Conservation (phyloP, 306 rosid genomes). For the Vigna reflexopilosa region DNA sequence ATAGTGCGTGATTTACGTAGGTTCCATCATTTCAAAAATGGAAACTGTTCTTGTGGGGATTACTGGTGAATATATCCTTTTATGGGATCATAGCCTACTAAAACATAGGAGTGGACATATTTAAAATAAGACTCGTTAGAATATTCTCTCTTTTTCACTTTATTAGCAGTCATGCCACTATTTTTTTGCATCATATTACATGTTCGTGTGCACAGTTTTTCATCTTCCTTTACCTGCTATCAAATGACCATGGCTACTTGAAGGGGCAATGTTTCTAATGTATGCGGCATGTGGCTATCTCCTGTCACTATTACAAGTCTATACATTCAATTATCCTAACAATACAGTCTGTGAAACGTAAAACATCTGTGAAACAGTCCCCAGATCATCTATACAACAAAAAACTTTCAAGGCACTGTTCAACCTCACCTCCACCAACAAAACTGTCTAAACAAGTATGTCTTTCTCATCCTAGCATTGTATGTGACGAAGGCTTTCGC, state of each 20-base stretch:
- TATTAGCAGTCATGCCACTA: background rate
- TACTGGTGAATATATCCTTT: constrained; percentile 65
- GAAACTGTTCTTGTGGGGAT: constrained; percentile 86
- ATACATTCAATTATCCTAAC: constrained; percentile 46
- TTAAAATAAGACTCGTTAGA: background rate
- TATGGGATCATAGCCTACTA: background rate
- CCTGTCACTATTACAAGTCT: constrained; percentile 42
- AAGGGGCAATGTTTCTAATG: background rate
- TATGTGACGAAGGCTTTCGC: constrained; percentile 82
- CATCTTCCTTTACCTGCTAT: constrained; percentile 27
- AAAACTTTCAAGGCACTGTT: constrained; percentile 28
- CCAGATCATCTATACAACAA: constrained; percentile 49
- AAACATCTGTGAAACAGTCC: constrained; percentile 30
- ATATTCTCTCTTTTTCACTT: background rate
- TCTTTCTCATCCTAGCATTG: constrained; percentile 69
- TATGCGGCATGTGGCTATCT: background rate
- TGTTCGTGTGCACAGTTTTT: background rate
- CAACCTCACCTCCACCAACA: constrained; percentile 78
- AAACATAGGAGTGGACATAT: background rate
- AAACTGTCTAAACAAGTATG: constrained; percentile 69
- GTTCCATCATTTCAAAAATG: constrained; percentile 83
- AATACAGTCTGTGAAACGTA: constrained; percentile 24
- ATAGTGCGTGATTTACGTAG: constrained; percentile 84
- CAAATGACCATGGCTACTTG: background rate
- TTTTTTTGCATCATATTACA: background rate